These are phyloP conservation scores for Saccharomycopsis sp. DNA, from an alignment of 805 yeast species.

Conservation along the genomic window DNA sequence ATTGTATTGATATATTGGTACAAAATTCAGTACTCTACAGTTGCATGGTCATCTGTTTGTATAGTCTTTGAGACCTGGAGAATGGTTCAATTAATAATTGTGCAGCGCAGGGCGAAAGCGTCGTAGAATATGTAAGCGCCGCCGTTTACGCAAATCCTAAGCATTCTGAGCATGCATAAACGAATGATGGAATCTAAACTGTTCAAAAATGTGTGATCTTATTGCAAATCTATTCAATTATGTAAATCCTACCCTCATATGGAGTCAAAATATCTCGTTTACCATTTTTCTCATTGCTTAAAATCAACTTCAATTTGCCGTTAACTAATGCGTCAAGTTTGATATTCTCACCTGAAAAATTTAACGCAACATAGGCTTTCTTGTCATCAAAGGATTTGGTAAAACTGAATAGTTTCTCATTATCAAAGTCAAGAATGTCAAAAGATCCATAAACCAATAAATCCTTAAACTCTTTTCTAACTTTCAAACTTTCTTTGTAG, in stretches of 20 bases:
- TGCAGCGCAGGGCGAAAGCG: no score
- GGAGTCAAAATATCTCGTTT: constrained; percentile 31
- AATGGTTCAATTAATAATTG: no score
- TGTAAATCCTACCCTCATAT: constrained; percentile 40
- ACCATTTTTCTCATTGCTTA: constrained; percentile 28
- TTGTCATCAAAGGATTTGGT: constrained; percentile 32
- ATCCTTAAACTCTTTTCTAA: constrained; percentile 40
- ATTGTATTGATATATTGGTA: no score
- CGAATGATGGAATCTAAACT: no score
- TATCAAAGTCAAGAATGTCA: constrained; percentile 37
- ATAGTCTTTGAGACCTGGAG: no score
- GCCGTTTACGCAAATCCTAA: no score
- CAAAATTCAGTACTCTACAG: no score
- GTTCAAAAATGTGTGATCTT: no score
- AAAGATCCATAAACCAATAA: constrained; percentile 41
- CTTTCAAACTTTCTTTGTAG: constrained; percentile 37
- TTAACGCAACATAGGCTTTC: constrained; percentile 35
- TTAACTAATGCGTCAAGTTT: constrained; percentile 28
- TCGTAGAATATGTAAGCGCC: no score
- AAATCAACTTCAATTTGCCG: constrained; percentile 29
- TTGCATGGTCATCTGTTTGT: no score
- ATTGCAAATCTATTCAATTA: no score
- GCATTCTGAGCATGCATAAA: no score
- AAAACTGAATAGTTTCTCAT: constrained; percentile 36
- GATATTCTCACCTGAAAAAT: constrained; percentile 33